phyloP scores from a whole-genome alignment of 73 alveolate species.

The Tetrahymena elliotti region DNA sequence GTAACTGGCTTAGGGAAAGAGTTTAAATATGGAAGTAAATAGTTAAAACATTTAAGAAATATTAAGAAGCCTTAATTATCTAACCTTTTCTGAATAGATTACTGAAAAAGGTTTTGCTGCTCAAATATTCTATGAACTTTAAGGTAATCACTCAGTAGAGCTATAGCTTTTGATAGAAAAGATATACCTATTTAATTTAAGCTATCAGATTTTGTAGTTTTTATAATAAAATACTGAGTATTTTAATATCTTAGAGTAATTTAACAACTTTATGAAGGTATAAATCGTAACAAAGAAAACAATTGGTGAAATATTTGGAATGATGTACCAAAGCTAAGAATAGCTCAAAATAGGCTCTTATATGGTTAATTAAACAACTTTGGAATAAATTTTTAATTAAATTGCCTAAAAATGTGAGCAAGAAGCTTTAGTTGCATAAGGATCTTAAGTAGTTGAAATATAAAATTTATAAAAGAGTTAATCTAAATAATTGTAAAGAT shows the following conservation, averaged over 20 bases:
- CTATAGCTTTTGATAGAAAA: neutral
- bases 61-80: neutral
- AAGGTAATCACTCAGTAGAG: neutral
- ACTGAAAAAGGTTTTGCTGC: neutral
- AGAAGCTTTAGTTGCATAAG: neutral
- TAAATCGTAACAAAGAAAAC: neutral
- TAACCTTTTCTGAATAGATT: neutral
- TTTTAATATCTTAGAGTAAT: neutral
- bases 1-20: neutral
- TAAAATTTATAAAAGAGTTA: neutral
- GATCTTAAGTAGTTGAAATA: neutral
- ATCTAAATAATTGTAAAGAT: neutral
- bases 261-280: neutral
- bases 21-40: neutral
- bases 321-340: neutral
- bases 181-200: neutral
- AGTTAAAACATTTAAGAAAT: neutral
- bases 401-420: neutral
- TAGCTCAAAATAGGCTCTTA: neutral
- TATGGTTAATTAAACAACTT: neutral
- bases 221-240: neutral
- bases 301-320: neutral
- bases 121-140: neutral
- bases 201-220: neutral
- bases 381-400: neutral